Evolutionary conservation across 164 flowering plant genomes (phyloP).

Genomic region (Piper betle): DNA sequence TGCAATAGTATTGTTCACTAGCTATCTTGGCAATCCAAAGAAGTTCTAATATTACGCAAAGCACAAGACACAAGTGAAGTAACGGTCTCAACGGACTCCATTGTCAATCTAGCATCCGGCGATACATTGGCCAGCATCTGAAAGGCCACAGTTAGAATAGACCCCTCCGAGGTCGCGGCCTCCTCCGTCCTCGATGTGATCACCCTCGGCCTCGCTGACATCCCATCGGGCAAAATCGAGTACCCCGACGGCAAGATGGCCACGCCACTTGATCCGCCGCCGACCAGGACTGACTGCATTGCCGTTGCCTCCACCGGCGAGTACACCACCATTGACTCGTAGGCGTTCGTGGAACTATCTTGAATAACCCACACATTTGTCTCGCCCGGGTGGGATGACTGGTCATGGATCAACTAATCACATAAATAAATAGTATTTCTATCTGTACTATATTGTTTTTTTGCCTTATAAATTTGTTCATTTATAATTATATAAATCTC

Average conservation of each 20-base stretch:
- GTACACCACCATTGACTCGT: constrained; percentile 68
- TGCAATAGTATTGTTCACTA: constrained; percentile 9
- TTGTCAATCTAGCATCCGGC: constrained; percentile 47
- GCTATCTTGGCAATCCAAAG: constrained; percentile 78
- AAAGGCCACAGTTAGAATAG: constrained; percentile 73
- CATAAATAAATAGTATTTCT: no score
- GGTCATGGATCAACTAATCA: neutral
- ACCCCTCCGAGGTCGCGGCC: constrained; percentile 60
- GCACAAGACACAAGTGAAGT: constrained; percentile 66
- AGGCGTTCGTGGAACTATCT: constrained; percentile 73
- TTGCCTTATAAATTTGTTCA: no score
- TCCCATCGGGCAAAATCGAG: constrained; percentile 79
- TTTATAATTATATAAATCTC: no score
- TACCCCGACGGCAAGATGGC: constrained; percentile 78
- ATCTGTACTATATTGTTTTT: no score
- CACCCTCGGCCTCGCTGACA: constrained; percentile 66
- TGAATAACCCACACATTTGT: constrained; percentile 65
- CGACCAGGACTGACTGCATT: constrained; percentile 78
- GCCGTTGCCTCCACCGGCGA: constrained; percentile 62
- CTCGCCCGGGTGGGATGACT: constrained; percentile 59
- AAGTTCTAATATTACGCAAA: constrained; percentile 55
- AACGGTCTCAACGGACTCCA: constrained; percentile 67
- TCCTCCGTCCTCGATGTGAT: constrained; percentile 68
- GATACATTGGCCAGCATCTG: constrained; percentile 60
- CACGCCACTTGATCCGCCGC: constrained; percentile 71